Base-by-base conservation (phyloP, 805 yeast species). In the Cyberlindnera nakhonratchasimensis region DNA sequence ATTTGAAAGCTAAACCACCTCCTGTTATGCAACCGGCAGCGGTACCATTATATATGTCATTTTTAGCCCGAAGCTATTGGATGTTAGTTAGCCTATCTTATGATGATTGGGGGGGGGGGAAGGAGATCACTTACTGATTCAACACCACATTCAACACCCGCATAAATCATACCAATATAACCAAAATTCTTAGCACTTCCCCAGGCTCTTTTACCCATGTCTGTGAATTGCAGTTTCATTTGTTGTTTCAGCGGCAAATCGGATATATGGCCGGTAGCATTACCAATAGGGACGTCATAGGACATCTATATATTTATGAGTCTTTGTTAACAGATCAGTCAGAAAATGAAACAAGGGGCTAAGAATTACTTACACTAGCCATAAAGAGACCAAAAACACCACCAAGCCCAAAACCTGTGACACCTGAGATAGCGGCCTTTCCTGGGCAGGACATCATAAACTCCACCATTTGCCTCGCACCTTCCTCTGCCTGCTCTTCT, bases 1-100 rank as follows among this genome's bases (percentile, higher is more conserved):
- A 79, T 59, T 85, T 87, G 53, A 86, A 75, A 2, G 97, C 95
- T 39, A 93, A 73, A 0, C 96, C 97, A 25, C 96, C 99, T 33
- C 99, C 99, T 1, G 99, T 93, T 28, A 91, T 70, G 66, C 97
- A 93, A 2, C 99, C 99, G 4, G 98, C 98, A 33, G 79, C 74
- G 3, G 87, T 79, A 34, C 97, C 96, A 61, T 93, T 93, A 66
- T 82, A 88, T 10, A 91, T 77, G 63, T 93, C 99, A 57, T 85
- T 89, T 57, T 86, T 89, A 2, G 96, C 97, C 55, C 98, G 73
- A 4, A 48, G 34, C 50, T 46, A 31, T 14, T 19, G 16, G 21
- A 13, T 31, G 19, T 31, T 19, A 11, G 18, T 7, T 13, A 12
- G 10, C 23, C 22, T 5, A 5, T 8, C 3, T 6, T 4, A 9